phyloP scores from a whole-genome alignment of 2,329 filamentous ascomycete genomes.

The Paecilomyces dactylethromorphus region DNA sequence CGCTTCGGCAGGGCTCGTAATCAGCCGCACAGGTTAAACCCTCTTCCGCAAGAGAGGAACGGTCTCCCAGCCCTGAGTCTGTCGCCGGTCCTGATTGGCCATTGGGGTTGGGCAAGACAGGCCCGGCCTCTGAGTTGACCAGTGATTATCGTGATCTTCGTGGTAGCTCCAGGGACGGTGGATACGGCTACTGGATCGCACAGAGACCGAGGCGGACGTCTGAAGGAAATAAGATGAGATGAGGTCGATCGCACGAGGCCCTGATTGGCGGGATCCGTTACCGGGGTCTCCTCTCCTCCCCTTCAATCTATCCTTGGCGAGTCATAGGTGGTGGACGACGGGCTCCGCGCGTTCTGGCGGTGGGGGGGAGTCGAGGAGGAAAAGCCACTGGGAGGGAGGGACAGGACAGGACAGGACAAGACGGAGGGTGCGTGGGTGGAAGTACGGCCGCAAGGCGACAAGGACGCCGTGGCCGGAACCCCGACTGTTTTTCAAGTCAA shows the following conservation, averaged over 20 bases:
- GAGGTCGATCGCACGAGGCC: neutral
- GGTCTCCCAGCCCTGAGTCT: neutral
- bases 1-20: neutral
- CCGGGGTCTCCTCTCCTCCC: neutral
- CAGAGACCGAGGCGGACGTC: too few species aligned
- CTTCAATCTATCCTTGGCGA: neutral
- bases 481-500: neutral
- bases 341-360: neutral
- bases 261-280: conserved; percentile 6
- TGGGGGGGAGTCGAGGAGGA: neutral
- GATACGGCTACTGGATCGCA: neutral
- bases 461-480: neutral
- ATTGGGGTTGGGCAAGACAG: neutral
- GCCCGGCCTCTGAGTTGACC: neutral
- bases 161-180: neutral
- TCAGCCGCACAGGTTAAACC: neutral
- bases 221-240: neutral
- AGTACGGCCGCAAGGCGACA: neutral
- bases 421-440: neutral
- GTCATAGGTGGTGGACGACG: neutral
- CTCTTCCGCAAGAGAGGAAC: neutral
- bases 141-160: neutral
- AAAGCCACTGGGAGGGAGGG: neutral
- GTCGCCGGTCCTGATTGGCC: neutral
- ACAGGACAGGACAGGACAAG: neutral